phyloP scores from a whole-genome alignment of 495 filamentous ascomycete species.

The Annulohypoxylon nitens region DNA sequence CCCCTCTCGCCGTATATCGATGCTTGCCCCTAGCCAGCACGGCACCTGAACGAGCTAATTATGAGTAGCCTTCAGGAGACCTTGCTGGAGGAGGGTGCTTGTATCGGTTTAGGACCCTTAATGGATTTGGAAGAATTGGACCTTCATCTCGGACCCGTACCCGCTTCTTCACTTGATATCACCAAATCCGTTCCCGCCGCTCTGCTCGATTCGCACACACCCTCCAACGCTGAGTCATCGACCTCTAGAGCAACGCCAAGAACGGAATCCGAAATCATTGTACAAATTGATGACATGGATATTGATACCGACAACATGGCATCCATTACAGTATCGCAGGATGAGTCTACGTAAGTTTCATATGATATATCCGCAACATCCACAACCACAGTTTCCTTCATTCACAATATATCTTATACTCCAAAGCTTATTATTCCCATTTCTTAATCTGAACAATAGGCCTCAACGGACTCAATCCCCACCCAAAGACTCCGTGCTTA shows the following conservation, averaged over 20 bases:
- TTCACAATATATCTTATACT: not conserved
- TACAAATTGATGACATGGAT: slow-evolving; percentile 47
- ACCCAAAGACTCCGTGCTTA: slow-evolving; percentile 29
- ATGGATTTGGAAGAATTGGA: slow-evolving; percentile 47
- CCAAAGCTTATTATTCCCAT: not conserved
- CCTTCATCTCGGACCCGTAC: slow-evolving; percentile 42
- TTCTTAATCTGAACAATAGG: slow-evolving; percentile 41
- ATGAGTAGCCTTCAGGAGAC: slow-evolving; percentile 48
- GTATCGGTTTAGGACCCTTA: slow-evolving; percentile 32
- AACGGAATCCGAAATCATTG: slow-evolving; percentile 50
- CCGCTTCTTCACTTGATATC: slow-evolving; percentile 40
- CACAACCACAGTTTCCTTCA: not conserved
- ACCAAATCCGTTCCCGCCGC: slow-evolving; percentile 44
- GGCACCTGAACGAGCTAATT: slow-evolving; percentile 43
- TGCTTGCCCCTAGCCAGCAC: slow-evolving; percentile 39
- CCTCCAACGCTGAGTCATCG: slow-evolving; percentile 38
- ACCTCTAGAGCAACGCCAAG: slow-evolving; percentile 42
- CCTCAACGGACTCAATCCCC: slow-evolving; percentile 34
- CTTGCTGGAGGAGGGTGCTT: slow-evolving; percentile 47
- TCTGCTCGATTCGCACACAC: slow-evolving; percentile 33
- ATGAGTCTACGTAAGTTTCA: slow-evolving; percentile 48
- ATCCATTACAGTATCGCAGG: slow-evolving; percentile 33
- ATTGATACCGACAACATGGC: slow-evolving; percentile 32
- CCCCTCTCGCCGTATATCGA: slow-evolving; percentile 49
- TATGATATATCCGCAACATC: slow-evolving; percentile 27